These are phyloP conservation scores for Fusarium ambrosium DNA, from an alignment of 2,329 filamentous ascomycete species.

Conservation along the genomic window DNA sequence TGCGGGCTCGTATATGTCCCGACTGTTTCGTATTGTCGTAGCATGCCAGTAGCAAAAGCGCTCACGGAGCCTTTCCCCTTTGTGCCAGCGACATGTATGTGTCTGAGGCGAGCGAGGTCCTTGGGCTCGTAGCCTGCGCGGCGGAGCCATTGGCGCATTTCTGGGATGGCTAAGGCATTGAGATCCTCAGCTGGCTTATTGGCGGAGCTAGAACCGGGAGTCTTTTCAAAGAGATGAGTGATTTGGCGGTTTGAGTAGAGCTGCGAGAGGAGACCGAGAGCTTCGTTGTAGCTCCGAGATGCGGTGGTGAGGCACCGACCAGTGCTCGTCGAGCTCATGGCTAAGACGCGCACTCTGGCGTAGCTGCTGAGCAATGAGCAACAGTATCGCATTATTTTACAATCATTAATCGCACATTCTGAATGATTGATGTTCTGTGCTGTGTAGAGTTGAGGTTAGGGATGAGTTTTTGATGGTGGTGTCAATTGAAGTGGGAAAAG, in stretches of 20 bases:
- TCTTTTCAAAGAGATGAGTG: slow-evolving; percentile 62
- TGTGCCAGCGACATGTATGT: slow-evolving; percentile 90
- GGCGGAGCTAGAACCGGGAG: slow-evolving; percentile 26
- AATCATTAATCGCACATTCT: neutral
- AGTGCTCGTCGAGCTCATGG: neutral
- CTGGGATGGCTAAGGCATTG: slow-evolving; percentile 82
- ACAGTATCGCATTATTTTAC: neutral
- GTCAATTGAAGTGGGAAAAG: slow-evolving; percentile 1
- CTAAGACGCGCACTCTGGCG: slow-evolving; percentile 11
- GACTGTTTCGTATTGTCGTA: slow-evolving; percentile 67
- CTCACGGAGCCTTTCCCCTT: slow-evolving; percentile 95
- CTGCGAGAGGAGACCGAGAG: slow-evolving; percentile 79
- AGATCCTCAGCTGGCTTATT: slow-evolving; percentile 62
- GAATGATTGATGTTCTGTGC: neutral
- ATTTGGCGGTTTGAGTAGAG: slow-evolving; percentile 85
- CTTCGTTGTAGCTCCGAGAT: slow-evolving; percentile 69
- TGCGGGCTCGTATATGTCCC: slow-evolving; percentile 91
- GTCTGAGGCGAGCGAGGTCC: slow-evolving; percentile 60
- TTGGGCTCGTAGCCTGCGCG: slow-evolving; percentile 77
- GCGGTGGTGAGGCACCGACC: slow-evolving; percentile 30
- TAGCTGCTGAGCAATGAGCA: slow-evolving; percentile 1
- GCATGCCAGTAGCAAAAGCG: slow-evolving; percentile 84
- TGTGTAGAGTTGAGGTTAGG: neutral
- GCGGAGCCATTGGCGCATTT: slow-evolving; percentile 83
- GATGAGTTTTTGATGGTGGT: neutral